phyloP scores from a whole-genome alignment of 129 eudicot genomes.

The Flaveria trinervia region DNA sequence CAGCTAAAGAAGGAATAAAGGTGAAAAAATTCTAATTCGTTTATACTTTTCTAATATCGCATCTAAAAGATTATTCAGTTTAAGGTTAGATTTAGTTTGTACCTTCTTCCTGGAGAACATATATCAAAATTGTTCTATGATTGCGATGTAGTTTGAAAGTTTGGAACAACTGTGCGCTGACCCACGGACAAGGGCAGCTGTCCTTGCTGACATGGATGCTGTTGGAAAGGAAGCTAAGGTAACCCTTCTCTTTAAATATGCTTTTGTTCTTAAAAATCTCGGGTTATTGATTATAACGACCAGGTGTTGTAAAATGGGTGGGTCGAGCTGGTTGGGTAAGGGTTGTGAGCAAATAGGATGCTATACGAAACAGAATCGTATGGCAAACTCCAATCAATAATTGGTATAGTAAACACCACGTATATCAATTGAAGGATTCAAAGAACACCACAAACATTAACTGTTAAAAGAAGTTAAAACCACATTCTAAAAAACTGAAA shows the following conservation, averaged over 20 bases:
- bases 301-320: background rate
- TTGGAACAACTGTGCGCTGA: slow-evolving; percentile 63
- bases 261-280: background rate
- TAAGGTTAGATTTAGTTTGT: background rate
- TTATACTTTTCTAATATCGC: background rate
- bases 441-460: too few relatives aligned
- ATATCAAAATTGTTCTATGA: slow-evolving; percentile 18
- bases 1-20: slow-evolving; percentile 71
- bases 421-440: too few relatives aligned
- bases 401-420: too few relatives aligned
- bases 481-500: too few relatives aligned
- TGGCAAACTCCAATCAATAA: too few relatives aligned
- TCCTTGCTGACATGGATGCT: slow-evolving; percentile 78
- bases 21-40: slow-evolving; percentile 29
- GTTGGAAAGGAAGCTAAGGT: slow-evolving; percentile 74
- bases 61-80: background rate
- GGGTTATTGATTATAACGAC: background rate
- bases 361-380: too few relatives aligned
- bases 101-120: background rate
- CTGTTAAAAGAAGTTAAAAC: too few relatives aligned
- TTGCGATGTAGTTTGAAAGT: slow-evolving; percentile 49
- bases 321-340: background rate
- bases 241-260: background rate
- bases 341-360: too few relatives aligned
- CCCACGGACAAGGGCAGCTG: slow-evolving; percentile 61